Evolutionary conservation across 768 basidiomycete genomes (phyloP), one percentile per base, ranked within the genome.

Genomic region (Tulasnella sp.): DNA sequence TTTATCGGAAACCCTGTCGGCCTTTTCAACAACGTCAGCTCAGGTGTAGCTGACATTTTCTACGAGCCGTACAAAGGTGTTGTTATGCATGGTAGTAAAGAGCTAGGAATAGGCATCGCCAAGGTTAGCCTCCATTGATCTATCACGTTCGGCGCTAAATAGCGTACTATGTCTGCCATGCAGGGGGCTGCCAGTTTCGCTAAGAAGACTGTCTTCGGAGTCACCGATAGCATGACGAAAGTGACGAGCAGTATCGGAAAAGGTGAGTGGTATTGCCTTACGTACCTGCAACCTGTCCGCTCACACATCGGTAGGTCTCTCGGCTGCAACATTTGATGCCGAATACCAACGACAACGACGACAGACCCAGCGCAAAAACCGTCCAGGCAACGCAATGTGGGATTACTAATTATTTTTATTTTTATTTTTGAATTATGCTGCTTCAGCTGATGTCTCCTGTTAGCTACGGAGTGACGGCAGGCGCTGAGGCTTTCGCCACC

Each of bases 31-130:
- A 98, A 98, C 67, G 92, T 99, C 67, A 94, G 91, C 67, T 96
- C 92, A 27, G 96, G 96, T 10, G 89, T 98, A 4, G 88, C 88
- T 54, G 96, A 99, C 70, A 93, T 98, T 64, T 98, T 99, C 76
- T 96, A 98, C 64, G 94, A 97, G 70, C 96, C 96, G 1, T 96
- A 93, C 76, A 85, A 92, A 59, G 93, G 93, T 31, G 87, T 93
- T 29, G 87, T 99, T 58, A 87, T 94, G 80, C 92, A 92, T 66
- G 94, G 94, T 2, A 94, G 93, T 70, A 85, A 83, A 66, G 94
- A 97, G 60, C 72, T 98, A 25, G 96, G 93, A 2, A 84, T 92
- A 60, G 91, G 93, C 21, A 89, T 97, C 60, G 93, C 93, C 5
- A 92, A 96, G 77, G 91, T 89, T 63, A 62, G 66, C 27, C 7